Conservation (phyloP, 768 basidiomycete genomes). For the Tubosaeta sp. region DNA sequence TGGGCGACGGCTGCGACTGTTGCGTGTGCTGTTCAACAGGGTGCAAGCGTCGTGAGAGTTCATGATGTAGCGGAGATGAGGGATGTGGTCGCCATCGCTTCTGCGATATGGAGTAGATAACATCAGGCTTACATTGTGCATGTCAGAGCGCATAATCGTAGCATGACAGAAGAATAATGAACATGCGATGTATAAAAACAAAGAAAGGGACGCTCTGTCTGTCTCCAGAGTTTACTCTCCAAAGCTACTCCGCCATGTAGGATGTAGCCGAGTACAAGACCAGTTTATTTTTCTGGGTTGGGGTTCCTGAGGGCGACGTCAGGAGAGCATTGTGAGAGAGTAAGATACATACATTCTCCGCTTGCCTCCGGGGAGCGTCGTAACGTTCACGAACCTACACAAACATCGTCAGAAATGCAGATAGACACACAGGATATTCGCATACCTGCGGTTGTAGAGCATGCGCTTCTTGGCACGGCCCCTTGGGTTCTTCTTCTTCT, state of each 20-base stretch:
- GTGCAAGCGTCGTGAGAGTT: constrained; percentile 69
- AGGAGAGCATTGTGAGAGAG: constrained; percentile 44
- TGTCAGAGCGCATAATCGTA: constrained; percentile 20
- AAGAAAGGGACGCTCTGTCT: constrained; percentile 6
- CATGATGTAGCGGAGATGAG: constrained; percentile 73
- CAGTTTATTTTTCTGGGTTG: constrained; percentile 25
- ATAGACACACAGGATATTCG: constrained; percentile 1
- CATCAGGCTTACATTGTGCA: constrained; percentile 5
- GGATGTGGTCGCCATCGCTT: constrained; percentile 68
- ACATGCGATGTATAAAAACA: constrained; percentile 12
- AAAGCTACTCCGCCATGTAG: constrained; percentile 12
- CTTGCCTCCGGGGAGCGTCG: constrained; percentile 86
- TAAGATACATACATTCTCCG: constrained; percentile 91
- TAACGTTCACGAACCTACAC: constrained; percentile 87
- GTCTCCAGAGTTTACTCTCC: constrained; percentile 9
- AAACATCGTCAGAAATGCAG: constrained; percentile 3
- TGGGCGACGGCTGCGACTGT: constrained; percentile 81
- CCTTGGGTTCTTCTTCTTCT: constrained; percentile 98
- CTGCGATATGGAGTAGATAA: constrained; percentile 48
- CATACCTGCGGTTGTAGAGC: constrained; percentile 89
- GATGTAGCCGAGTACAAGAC: constrained; percentile 4
- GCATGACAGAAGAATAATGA: constrained; percentile 12
- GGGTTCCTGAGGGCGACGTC: constrained; percentile 20
- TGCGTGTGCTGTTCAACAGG: constrained; percentile 69
- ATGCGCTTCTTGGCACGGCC: constrained; percentile 97